Conservation (phyloP, 441 rosid genomes). For the Erodium moschatum region DNA sequence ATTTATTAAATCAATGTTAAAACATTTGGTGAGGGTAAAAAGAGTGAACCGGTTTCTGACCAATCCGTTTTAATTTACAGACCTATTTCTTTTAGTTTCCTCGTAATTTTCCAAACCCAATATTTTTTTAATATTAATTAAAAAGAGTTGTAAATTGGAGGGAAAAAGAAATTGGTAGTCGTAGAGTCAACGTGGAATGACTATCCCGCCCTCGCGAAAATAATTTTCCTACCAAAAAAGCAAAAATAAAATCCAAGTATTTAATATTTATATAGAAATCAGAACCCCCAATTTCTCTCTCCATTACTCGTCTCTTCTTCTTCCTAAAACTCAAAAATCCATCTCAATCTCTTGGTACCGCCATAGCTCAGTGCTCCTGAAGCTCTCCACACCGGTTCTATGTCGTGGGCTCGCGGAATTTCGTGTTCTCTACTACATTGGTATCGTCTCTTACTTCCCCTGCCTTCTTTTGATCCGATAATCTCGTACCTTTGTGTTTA, state of each 20-base stretch:
- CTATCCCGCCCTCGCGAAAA: constrained; percentile 26
- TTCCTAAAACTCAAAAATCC: constrained; percentile 2
- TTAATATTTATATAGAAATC: constrained; percentile 10
- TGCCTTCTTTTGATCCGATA: not conserved
- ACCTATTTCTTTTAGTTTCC: too few species aligned
- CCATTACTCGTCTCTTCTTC: constrained; percentile 12
- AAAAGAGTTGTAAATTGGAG: constrained; percentile 26
- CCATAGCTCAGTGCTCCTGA: constrained; percentile 23
- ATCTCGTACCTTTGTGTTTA: not conserved
- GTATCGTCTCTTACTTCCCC: not conserved
- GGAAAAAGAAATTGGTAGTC: constrained; percentile 28
- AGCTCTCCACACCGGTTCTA: constrained; percentile 13
- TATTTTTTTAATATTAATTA: too few species aligned
- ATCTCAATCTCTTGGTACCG: constrained; percentile 18
- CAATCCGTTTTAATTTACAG: too few species aligned
- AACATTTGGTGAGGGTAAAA: too few species aligned
- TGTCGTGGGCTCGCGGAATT: constrained; percentile 16
- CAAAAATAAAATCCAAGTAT: not conserved
- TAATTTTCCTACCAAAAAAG: not conserved
- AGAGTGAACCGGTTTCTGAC: too few species aligned
- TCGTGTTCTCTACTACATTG: constrained; percentile 22
- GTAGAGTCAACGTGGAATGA: constrained; percentile 21
- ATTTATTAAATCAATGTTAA: too few species aligned
- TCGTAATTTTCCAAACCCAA: too few species aligned
- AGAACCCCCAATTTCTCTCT: constrained; percentile 17